phyloP scores from a whole-genome alignment of 179 eudicot species.

The Spinacia oleracea region DNA sequence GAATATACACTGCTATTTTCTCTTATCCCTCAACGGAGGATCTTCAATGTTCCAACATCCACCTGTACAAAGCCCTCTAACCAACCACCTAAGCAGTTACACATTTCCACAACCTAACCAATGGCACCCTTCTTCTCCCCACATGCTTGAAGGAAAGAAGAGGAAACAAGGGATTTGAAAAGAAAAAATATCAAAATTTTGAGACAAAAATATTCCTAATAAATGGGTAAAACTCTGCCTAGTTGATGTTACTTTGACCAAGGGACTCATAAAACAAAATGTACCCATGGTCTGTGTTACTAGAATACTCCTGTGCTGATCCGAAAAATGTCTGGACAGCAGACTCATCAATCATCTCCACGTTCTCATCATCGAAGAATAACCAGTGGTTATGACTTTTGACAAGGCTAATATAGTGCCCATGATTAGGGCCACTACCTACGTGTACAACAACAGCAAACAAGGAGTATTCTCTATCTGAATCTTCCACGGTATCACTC shows the following conservation, averaged over 20 bases:
- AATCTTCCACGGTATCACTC: slow-evolving; percentile 72
- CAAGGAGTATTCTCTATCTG: slow-evolving; percentile 76
- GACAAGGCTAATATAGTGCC: slow-evolving; percentile 88
- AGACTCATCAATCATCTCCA: slow-evolving; percentile 83
- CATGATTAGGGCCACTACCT: slow-evolving; percentile 91
- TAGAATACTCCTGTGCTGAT: slow-evolving; percentile 81
- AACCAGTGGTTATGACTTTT: slow-evolving; percentile 93
- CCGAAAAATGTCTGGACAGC: slow-evolving; percentile 88
- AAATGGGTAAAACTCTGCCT: slow-evolving; percentile 24
- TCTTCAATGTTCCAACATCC: slow-evolving; percentile 6
- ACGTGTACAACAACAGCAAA: slow-evolving; percentile 90
- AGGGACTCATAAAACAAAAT: slow-evolving; percentile 83
- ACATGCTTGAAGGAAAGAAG: slow-evolving; percentile 11
- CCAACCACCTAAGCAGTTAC: slow-evolving; percentile 32
- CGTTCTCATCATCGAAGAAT: slow-evolving; percentile 83
- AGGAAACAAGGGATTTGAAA: slow-evolving; percentile 11
- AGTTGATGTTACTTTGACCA: slow-evolving; percentile 34
- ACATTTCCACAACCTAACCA: slow-evolving; percentile 25
- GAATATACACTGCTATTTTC: slow-evolving; percentile 25
- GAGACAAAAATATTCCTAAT: slow-evolving; percentile 12
- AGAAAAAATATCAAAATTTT: slow-evolving; percentile 26
- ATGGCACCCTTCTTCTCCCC: slow-evolving; percentile 21
- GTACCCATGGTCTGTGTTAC: slow-evolving; percentile 86
- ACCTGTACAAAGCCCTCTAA: slow-evolving; percentile 36
- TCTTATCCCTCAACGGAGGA: background rate